phyloP scores from a whole-genome alignment of 192 early-diverging fungal genomes.

The Umbelopsis ramanniana region DNA sequence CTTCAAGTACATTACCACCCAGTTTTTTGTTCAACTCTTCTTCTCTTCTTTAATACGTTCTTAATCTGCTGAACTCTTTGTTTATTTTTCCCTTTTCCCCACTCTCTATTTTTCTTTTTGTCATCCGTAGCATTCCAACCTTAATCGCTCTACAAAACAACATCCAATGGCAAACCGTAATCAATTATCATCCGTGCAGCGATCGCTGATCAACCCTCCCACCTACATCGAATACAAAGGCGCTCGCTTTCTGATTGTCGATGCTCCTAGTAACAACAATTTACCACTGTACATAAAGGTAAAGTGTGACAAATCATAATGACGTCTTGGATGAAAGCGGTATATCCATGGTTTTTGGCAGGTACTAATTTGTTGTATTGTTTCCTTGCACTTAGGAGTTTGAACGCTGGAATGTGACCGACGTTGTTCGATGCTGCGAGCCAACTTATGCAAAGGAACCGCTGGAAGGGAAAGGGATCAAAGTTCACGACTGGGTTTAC shows the following conservation, averaged over 20 bases:
- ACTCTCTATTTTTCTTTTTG: neutral
- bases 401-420: slow-evolving; percentile 62
- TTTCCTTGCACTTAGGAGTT: slow-evolving; percentile 61
- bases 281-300: slow-evolving; percentile 71
- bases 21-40: neutral
- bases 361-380: neutral
- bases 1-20: neutral
- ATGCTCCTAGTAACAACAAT: slow-evolving; percentile 75
- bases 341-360: neutral
- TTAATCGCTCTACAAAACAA: neutral
- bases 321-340: neutral
- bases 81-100: neutral
- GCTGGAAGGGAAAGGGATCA: slow-evolving; percentile 60
- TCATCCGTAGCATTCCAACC: neutral
- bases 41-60: neutral
- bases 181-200: slow-evolving; percentile 15
- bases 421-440: slow-evolving; percentile 86
- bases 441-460: slow-evolving; percentile 73
- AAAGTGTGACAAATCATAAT: slow-evolving; percentile 24
- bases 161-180: slow-evolving; percentile 8
- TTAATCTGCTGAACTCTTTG: slow-evolving; percentile 8
- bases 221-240: slow-evolving; percentile 70
- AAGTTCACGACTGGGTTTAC: slow-evolving; percentile 76
- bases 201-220: slow-evolving; percentile 59
- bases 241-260: slow-evolving; percentile 78